A percentile compares a stretch with the other conserved stretches of the same genome.
phyloP scores from a whole-genome alignment of 805 yeast species.

The Pichia nakasei region DNA sequence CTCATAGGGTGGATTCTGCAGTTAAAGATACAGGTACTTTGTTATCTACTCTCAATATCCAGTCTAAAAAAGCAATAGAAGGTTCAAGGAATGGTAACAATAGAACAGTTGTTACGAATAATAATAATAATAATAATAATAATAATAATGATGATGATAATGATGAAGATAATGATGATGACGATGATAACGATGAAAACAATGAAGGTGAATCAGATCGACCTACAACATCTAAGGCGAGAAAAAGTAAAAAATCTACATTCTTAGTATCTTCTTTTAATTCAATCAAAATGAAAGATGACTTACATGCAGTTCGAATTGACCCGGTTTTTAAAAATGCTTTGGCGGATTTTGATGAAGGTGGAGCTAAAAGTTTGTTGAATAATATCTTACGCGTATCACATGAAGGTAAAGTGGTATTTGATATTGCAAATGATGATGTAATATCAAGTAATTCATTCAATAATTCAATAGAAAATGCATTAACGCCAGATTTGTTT shows the following conservation, averaged over 20 bases:
- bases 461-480: not conserved
- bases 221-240: not conserved
- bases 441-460: not conserved
- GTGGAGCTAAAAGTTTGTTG: slow-evolving; percentile 49
- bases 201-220: slow-evolving; percentile 14
- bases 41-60: slow-evolving; percentile 36
- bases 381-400: slow-evolving; percentile 42
- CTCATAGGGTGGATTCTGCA: slow-evolving; percentile 85
- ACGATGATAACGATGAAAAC: slow-evolving; percentile 1
- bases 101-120: slow-evolving; percentile 6
- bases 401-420: slow-evolving; percentile 35
- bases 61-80: not conserved
- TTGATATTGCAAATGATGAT: slow-evolving; percentile 10
- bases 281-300: slow-evolving; percentile 15
- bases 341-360: slow-evolving; percentile 50
- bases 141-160: slow-evolving; percentile 12
- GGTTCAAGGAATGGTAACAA: slow-evolving; percentile 14
- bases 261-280: slow-evolving; percentile 1
- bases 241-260: slow-evolving; percentile 10
- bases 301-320: slow-evolving; percentile 41
- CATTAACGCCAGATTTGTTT: not conserved
- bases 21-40: slow-evolving; percentile 84
- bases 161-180: slow-evolving; percentile 16
- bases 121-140: slow-evolving; percentile 1
- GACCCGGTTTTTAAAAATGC: slow-evolving; percentile 53